Base-by-base conservation (phyloP, 164 flowering plant species). In the Hamamelis virginiana region DNA sequence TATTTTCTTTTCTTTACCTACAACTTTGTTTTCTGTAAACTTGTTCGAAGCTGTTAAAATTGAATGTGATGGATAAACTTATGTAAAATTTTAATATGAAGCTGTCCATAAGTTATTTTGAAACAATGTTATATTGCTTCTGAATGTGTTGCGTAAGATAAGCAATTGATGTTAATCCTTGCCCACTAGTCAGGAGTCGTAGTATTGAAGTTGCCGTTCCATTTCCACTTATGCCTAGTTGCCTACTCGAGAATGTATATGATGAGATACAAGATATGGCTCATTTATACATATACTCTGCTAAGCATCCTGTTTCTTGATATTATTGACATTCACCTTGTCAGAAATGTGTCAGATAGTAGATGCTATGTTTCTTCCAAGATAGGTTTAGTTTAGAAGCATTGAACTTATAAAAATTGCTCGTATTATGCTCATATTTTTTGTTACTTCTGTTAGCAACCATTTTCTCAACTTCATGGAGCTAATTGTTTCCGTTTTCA, bases 401-500 rank as follows among this genome's bases (percentile, higher is more conserved):
- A 33, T 33, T 33, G 41, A 33, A 6, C 41, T 33, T 33, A 33
- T 33, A 33, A 33, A 33, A 33, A 33, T 33, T 33, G 41, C 41
- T 33, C 41, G 6, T 33, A 33, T 33, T 33, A 33, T 12, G 14
- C 11, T 51, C n/a, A 27, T 9, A 5, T 19, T 12, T 57, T 57
- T 5, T 57, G 28, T 12, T 23, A 16, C 41, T 33, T 33, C 60
- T 19, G 25, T 26, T 57, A 59, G 21, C 22, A 33, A 59, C 8
- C 11, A 59, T 59, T 1, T 33, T 33, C 21, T 5, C 14, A 15
- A 19, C 22, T 63, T 44, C 28, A 21, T 45, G 51, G n/a, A 23
- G 52, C 53, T 63, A 66, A 53, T 38, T 59, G 11, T 18, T 69
- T 50, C n/a, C 23, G 22, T 38, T 51, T 57, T 64, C 0, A 27